These are phyloP conservation scores for Mariannaea elegans DNA, from an alignment of 2,329 filamentous ascomycete species.

Conservation along the genomic window DNA sequence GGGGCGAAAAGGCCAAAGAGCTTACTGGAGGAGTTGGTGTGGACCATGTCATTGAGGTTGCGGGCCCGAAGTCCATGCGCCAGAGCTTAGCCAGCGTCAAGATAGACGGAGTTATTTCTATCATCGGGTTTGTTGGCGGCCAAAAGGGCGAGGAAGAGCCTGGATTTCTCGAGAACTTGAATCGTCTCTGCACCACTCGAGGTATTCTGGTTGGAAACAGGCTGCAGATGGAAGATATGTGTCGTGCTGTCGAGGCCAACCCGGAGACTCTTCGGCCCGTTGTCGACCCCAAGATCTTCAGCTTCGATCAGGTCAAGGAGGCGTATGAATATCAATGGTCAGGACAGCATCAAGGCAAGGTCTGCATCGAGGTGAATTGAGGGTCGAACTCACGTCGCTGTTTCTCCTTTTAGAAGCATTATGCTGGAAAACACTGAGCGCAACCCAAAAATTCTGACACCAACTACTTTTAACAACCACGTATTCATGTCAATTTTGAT, in stretches of 20 bases:
- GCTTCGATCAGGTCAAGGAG: constrained; percentile 55
- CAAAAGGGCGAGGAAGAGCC: constrained; percentile 36
- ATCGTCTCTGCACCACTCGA: constrained; percentile 50
- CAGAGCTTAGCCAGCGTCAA: constrained; percentile 57
- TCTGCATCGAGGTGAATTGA: constrained; percentile 45
- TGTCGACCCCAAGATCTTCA: constrained; percentile 56
- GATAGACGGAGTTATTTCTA: constrained; percentile 56
- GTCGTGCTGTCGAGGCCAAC: constrained; percentile 56
- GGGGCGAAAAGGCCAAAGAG: constrained; percentile 55
- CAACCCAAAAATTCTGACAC: neutral
- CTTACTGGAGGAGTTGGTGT: constrained; percentile 55
- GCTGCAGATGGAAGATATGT: constrained; percentile 58
- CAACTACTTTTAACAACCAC: neutral
- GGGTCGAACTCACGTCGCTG: constrained; percentile 1
- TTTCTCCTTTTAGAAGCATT: neutral
- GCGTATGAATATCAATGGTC: constrained; percentile 53
- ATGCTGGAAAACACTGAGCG: neutral
- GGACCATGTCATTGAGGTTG: constrained; percentile 59
- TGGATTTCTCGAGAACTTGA: constrained; percentile 46
- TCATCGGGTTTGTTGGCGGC: constrained; percentile 50
- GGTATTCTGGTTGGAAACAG: constrained; percentile 58
- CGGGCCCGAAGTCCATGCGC: constrained; percentile 52
- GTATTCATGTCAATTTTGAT: neutral
- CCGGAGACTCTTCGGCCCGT: constrained; percentile 55
- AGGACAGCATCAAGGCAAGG: constrained; percentile 52